Percentiles rank a stretch among this genome's conserved stretches.
These are phyloP conservation scores for Rhizopus stolonifer DNA, from an alignment of 371 early-diverging fungal species.

Conservation along the genomic window DNA sequence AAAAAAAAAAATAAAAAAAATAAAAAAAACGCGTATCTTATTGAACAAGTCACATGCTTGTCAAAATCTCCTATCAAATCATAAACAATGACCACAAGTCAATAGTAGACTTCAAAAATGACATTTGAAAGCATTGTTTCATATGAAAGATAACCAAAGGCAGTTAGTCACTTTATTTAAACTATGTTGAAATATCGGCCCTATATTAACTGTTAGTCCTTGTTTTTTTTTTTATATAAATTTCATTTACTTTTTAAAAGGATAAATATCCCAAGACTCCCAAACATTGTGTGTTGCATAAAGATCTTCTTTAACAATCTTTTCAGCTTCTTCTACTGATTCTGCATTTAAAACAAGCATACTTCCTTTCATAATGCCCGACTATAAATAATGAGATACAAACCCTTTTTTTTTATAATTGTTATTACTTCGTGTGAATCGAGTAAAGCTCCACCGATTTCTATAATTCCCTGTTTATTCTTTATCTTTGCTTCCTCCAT, in stretches of 20 bases:
- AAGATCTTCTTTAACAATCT: slow-evolving; percentile 43
- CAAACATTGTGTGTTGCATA: slow-evolving; percentile 62
- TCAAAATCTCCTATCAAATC: no score
- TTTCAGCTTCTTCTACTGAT: slow-evolving; percentile 39
- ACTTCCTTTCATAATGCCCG: slow-evolving; percentile 59
- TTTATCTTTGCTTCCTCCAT: slow-evolving; percentile 29
- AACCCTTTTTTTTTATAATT: background rate
- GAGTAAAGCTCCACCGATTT: slow-evolving; percentile 57
- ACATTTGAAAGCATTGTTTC: no score
- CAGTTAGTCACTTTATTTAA: no score
- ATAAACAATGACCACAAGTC: no score
- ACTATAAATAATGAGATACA: background rate
- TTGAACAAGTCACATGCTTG: background rate
- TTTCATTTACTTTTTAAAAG: slow-evolving; percentile 24
- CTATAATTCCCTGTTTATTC: slow-evolving; percentile 30
- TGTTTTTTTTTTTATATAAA: background rate
- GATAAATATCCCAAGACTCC: slow-evolving; percentile 53
- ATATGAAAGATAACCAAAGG: no score
- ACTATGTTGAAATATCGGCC: no score
- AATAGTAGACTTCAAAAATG: no score
- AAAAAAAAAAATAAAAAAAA: slow-evolving; percentile 6
- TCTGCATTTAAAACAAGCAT: slow-evolving; percentile 50
- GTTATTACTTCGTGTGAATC: slow-evolving; percentile 37
- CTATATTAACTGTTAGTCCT: no score
- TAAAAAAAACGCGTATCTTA: background rate